These are phyloP conservation scores for Neofusicoccum kwambonambiense DNA, from an alignment of 2,329 filamentous ascomycete genomes.

Conservation along the genomic window DNA sequence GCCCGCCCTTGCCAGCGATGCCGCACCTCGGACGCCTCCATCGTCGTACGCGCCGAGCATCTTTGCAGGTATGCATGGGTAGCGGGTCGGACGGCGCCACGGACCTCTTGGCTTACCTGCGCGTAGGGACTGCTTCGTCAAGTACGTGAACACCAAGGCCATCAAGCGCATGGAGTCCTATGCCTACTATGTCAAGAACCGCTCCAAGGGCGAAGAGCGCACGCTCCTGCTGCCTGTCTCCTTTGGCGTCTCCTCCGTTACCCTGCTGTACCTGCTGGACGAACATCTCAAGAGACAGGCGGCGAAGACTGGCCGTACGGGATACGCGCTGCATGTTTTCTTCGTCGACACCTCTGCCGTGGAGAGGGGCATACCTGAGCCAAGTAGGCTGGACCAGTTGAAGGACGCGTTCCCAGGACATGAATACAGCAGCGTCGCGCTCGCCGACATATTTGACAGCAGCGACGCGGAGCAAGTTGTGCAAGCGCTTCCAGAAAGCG, in stretches of 20 bases:
- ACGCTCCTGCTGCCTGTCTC: constrained; percentile 77
- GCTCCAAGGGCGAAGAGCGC: constrained; percentile 44
- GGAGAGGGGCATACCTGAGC: constrained; percentile 49
- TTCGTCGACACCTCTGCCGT: constrained; percentile 47
- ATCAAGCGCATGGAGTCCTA: constrained; percentile 70
- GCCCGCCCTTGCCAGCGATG: constrained; percentile 56
- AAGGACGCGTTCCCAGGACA: constrained; percentile 65
- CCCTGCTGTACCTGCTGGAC: constrained; percentile 73
- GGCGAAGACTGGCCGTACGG: constrained; percentile 61
- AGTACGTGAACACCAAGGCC: constrained; percentile 75
- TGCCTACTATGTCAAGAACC: constrained; percentile 54
- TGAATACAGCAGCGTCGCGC: constrained; percentile 59
- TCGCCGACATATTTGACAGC: constrained; percentile 57
- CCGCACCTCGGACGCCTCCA: constrained; percentile 47
- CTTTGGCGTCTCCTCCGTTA: constrained; percentile 76
- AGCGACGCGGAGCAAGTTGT: not conserved
- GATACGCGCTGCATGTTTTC: constrained; percentile 64
- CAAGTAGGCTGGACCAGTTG: constrained; percentile 36
- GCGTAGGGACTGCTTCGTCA: constrained; percentile 69
- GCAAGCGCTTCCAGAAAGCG: not conserved
- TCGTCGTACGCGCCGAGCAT: constrained; percentile 58
- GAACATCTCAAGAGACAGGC: constrained; percentile 66
- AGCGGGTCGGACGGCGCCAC: not conserved
- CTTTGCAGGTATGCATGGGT: constrained; percentile 55
- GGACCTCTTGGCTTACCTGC: not conserved